Evolutionary conservation across 768 basidiomycete genomes (phyloP).

Genomic region (Tylopilus balloui): DNA sequence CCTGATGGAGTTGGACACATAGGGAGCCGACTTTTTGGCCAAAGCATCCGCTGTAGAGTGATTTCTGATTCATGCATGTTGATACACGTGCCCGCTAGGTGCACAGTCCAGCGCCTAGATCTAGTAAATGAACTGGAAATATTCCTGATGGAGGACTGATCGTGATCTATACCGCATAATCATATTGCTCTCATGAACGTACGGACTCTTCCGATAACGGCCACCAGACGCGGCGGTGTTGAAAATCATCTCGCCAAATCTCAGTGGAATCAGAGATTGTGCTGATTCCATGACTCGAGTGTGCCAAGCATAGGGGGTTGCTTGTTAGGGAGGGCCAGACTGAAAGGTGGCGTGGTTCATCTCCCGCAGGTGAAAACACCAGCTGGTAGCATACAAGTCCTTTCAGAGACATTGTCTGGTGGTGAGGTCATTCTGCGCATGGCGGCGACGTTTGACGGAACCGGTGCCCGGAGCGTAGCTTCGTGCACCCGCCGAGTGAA

Average conservation of each 20-base stretch:
- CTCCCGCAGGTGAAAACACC: not conserved
- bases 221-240: constrained; percentile 14
- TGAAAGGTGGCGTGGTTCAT: constrained; percentile 1
- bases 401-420: constrained; percentile 1
- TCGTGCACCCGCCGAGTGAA: constrained; percentile 4
- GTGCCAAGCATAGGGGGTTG: constrained; percentile 5
- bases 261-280: constrained; percentile 22
- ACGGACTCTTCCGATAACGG: constrained; percentile 22
- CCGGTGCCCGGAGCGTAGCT: constrained; percentile 10
- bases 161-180: constrained; percentile 23
- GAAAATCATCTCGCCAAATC: constrained; percentile 23
- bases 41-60: constrained; percentile 6
- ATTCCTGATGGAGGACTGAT: constrained; percentile 18
- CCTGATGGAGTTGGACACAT: constrained; percentile 14
- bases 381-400: not conserved
- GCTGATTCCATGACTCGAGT: constrained; percentile 17
- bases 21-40: constrained; percentile 11
- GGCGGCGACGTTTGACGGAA: constrained; percentile 11
- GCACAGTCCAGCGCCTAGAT: constrained; percentile 20
- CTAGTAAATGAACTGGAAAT: constrained; percentile 16
- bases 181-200: constrained; percentile 26
- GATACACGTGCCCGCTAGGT: constrained; percentile 25
- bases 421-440: not conserved
- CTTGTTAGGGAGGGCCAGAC: constrained; percentile 2
- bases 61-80: constrained; percentile 11